These are phyloP conservation scores for Bertia moriformis DNA, from an alignment of 2,329 filamentous ascomycete genomes.

Conservation along the genomic window DNA sequence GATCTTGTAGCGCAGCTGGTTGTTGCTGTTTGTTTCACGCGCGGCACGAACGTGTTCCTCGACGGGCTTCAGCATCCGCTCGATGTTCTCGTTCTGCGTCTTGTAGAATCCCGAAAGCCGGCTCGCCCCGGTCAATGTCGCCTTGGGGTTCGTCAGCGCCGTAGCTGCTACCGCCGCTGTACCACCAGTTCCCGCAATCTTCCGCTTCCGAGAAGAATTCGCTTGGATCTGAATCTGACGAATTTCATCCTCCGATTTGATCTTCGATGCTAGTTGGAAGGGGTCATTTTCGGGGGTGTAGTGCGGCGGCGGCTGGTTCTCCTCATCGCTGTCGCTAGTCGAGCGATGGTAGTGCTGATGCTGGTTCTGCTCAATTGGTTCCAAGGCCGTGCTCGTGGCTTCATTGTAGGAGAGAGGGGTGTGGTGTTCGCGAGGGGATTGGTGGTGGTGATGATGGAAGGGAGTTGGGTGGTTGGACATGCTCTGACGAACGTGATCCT, in stretches of 20 bases:
- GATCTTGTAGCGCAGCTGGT: conserved; percentile 62
- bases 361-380: not conserved
- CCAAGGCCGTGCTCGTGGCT: not conserved
- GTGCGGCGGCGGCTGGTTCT: not conserved
- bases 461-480: not conserved
- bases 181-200: too few species aligned
- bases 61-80: conserved; percentile 79
- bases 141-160: not conserved
- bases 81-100: conserved; percentile 82
- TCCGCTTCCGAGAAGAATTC: conserved; percentile 66
- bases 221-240: conserved; percentile 65
- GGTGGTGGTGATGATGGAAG: not conserved
- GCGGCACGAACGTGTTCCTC: conserved; percentile 79
- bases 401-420: not conserved
- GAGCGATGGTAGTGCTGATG: not conserved
- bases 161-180: too few species aligned
- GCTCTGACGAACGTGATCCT: not conserved
- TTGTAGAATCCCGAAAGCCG: conserved; percentile 69
- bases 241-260: conserved; percentile 68
- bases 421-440: not conserved
- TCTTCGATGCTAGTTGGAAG: conserved; percentile 59
- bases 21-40: conserved; percentile 64
- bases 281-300: conserved; percentile 38
- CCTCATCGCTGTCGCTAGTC: conserved; percentile 6
- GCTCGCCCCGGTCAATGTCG: conserved; percentile 3